Percentiles rank a stretch among this genome's conserved stretches.
Evolutionary conservation across 31 red algal species (phyloP).

Genomic region (Asparagopsis taxiformis): DNA sequence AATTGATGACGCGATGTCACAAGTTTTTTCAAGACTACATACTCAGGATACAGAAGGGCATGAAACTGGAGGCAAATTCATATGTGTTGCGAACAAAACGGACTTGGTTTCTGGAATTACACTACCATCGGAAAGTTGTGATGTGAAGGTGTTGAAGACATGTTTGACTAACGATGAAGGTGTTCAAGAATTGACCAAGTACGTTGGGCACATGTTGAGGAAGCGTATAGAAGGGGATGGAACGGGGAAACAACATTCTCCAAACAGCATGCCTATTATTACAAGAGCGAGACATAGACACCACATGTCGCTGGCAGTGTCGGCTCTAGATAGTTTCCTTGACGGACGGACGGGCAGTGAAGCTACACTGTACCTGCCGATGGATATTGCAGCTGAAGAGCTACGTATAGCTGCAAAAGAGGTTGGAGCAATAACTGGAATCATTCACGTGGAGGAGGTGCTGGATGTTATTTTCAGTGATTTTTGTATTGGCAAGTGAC

Average conservation of each 20-base stretch:
- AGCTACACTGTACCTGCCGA: conserved; percentile 41
- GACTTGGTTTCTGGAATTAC: conserved; percentile 32
- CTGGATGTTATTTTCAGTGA: conserved; percentile 89
- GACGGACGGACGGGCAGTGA: conserved; percentile 39
- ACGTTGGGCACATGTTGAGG: too few relatives aligned
- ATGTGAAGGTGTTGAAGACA: conserved; percentile 17
- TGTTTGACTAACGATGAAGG: conserved; percentile 17
- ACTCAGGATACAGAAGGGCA: neutral
- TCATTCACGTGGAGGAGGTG: conserved; percentile 78
- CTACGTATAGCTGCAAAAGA: conserved; percentile 69
- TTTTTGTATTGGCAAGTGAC: conserved; percentile 93
- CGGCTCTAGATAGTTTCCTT: conserved; percentile 46
- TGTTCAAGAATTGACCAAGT: too few relatives aligned
- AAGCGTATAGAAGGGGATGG: neutral
- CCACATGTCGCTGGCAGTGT: conserved; percentile 58
- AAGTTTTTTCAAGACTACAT: neutral
- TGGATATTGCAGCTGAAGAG: conserved; percentile 87
- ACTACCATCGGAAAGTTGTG: neutral
- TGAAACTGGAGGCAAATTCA: neutral
- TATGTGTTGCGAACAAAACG: conserved; percentile 61
- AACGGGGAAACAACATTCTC: neutral
- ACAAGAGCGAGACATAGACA: conserved; percentile 70
- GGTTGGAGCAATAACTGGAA: conserved; percentile 78
- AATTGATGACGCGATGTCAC: conserved; percentile 15
- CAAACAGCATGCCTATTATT: conserved; percentile 42